Evolutionary conservation across 805 yeast species (phyloP), one percentile per base, ranked within the genome.

Genomic region (Scheffersomyces ergatensis): DNA sequence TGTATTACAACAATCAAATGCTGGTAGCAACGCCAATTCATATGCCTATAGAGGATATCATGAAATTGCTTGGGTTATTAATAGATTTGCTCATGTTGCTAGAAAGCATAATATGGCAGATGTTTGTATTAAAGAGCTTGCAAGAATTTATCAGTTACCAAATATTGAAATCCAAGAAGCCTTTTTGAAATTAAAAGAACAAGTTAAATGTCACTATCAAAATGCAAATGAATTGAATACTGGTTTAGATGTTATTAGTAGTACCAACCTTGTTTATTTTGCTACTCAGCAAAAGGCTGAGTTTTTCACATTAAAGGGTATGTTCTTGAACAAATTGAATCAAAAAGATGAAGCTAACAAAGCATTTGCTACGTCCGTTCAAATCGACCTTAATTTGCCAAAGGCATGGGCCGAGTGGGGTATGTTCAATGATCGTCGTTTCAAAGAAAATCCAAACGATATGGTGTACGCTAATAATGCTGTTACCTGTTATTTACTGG

Each of bases 391-490:
- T 51, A 89, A 90, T 54, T 65, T 93, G 35, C 96, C 98, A 1
- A 92, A 93, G 60, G 98, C 99, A 0, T 93, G 99, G 99, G 98
- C 97, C 3, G 97, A 95, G 60, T 93, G 99, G 99, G 99, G 99
- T 45, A 81, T 83, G 58, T 93, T 89, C 67, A 90, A 90, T 58
- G 99, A 93, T 52, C 78, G 83, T 21, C 73, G 96, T 32, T 82
- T 89, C 60, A 85, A 87, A 49, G 95, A 89, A 49, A 83, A 83
- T 45, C 92, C 90, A 1, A 78, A 71, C 37, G 95, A 88, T 53
- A 81, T 85, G 65, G 78, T 80, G 17, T 83, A 80, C 62, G 99
- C 98, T 15, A 85, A 89, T 47, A 89, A 90, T 60, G 98, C 99
- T 2, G 82, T 93, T 36, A 85, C 95, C 53, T 93, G 99, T 61